Evolutionary conservation across 495 filamentous ascomycete genomes (phyloP).

Genomic region (Pyrenula massariospora): DNA sequence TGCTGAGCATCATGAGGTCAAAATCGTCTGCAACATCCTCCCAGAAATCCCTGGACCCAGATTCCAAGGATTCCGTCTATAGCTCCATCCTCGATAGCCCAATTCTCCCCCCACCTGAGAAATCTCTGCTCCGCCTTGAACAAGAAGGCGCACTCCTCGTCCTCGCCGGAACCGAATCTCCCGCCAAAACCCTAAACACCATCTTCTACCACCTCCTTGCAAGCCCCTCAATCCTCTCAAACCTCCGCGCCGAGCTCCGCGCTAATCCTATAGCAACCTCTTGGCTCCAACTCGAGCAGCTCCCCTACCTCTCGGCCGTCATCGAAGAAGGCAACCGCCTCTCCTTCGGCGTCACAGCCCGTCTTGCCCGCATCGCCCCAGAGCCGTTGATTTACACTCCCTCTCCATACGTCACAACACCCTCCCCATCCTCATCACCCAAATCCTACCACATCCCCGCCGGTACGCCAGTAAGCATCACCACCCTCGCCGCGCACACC

Average conservation of each 20-base stretch:
- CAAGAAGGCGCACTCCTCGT: conserved; percentile 24
- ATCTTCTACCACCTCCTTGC: conserved; percentile 25
- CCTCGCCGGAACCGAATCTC: conserved; percentile 23
- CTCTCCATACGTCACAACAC: conserved; percentile 4
- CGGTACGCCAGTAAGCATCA: conserved; percentile 16
- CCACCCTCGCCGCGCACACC: conserved; percentile 13
- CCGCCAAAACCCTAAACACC: conserved; percentile 16
- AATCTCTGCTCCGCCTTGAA: conserved; percentile 21
- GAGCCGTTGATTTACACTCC: conserved; percentile 16
- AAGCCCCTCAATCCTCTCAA: conserved; percentile 15
- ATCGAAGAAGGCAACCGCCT: conserved; percentile 31
- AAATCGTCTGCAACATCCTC: conserved; percentile 14
- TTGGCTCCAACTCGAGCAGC: conserved; percentile 26
- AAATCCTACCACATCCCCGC: conserved; percentile 14
- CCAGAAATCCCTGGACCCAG: conserved; percentile 8
- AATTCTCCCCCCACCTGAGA: conserved; percentile 20
- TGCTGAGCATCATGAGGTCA: conserved; percentile 17
- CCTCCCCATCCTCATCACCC: background rate
- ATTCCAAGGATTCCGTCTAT: conserved; percentile 20
- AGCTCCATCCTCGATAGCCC: conserved; percentile 21
- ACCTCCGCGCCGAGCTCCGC: conserved; percentile 21
- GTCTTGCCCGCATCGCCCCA: conserved; percentile 16
- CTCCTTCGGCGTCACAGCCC: conserved; percentile 21
- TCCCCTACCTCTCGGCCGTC: conserved; percentile 34
- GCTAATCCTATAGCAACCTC: conserved; percentile 8